phyloP scores from a whole-genome alignment of 768 basidiomycete species.

The Lactifluus echinatus region DNA sequence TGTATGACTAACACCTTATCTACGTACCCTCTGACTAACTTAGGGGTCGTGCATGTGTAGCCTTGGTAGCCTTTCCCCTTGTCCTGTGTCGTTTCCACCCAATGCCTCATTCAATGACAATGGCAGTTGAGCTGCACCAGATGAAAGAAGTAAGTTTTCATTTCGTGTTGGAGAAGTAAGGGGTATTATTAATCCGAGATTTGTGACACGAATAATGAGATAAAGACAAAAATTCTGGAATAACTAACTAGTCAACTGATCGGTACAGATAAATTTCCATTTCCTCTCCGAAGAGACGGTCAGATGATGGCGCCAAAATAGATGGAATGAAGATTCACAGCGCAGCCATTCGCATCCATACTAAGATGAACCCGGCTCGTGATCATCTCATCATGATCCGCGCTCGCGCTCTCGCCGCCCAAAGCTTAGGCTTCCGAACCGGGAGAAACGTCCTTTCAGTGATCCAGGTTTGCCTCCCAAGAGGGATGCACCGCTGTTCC shows the following conservation, averaged over 20 bases:
- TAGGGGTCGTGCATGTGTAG: not conserved
- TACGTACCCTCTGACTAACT: not conserved
- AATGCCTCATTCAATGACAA: not conserved
- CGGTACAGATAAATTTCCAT: conserved; percentile 6
- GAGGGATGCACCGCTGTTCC: conserved; percentile 46
- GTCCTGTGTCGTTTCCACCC: not conserved
- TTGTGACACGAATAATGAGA: not conserved
- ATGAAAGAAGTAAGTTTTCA: not conserved
- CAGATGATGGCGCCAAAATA: not conserved
- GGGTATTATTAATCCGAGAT: conserved; percentile 9
- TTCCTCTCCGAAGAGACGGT: not conserved
- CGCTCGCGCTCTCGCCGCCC: conserved; percentile 39
- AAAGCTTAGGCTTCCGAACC: conserved; percentile 68
- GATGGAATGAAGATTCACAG: not conserved
- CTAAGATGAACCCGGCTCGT: not conserved
- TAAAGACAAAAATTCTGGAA: not conserved
- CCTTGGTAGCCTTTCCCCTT: not conserved
- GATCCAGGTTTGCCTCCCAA: conserved; percentile 57
- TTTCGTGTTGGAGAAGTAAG: not conserved
- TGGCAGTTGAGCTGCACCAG: not conserved
- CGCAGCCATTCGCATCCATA: not conserved
- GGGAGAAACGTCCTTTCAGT: conserved; percentile 64
- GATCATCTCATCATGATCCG: conserved; percentile 5
- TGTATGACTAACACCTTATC: conserved; percentile 5
- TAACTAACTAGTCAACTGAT: not conserved